Percentiles rank a stretch among this genome's conserved stretches.
These are phyloP conservation scores for Phoenix roebelenii DNA, from an alignment of 176 grass and related monocot species.

Conservation along the genomic window DNA sequence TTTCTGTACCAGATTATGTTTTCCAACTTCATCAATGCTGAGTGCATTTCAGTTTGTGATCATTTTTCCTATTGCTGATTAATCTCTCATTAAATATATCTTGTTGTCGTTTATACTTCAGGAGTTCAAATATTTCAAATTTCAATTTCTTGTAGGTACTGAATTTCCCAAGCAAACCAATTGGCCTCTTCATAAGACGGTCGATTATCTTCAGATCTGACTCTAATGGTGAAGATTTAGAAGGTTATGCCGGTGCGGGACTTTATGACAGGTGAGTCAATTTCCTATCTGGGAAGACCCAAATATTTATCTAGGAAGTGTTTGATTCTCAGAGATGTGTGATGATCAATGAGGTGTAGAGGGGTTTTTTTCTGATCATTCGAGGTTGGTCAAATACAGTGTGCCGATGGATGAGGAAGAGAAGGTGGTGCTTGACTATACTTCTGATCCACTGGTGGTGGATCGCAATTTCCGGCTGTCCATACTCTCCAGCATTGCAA, in stretches of 20 bases:
- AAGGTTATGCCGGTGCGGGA: slow-evolving; percentile 96
- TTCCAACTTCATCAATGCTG: too few relatives aligned
- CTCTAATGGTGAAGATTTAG: slow-evolving; percentile 94
- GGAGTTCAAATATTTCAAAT: too few relatives aligned
- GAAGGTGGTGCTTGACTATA: slow-evolving; percentile 71
- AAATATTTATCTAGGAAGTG: background rate
- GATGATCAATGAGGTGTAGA: too few relatives aligned
- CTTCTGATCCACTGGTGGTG: slow-evolving; percentile 54
- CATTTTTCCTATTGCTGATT: too few relatives aligned
- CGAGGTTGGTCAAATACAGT: slow-evolving; percentile 24
- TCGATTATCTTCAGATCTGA: slow-evolving; percentile 96
- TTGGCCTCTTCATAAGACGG: slow-evolving; percentile 84
- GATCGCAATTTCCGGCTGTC: slow-evolving; percentile 44
- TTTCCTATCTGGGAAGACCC: too few relatives aligned
- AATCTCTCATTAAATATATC: too few relatives aligned
- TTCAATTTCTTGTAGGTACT: slow-evolving; percentile 35
- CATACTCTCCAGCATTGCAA: slow-evolving; percentile 61
- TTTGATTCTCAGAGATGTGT: too few relatives aligned
- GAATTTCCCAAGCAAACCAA: slow-evolving; percentile 90
- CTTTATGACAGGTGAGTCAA: slow-evolving; percentile 75
- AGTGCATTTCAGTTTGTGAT: too few relatives aligned
- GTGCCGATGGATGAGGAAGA: slow-evolving; percentile 94
- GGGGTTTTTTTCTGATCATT: background rate
- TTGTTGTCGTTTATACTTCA: too few relatives aligned
- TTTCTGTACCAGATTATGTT: background rate